Evolutionary conservation across 2,329 filamentous ascomycete species (phyloP), one percentile per base, ranked within the genome.

Genomic region (Blumeria graminis): DNA sequence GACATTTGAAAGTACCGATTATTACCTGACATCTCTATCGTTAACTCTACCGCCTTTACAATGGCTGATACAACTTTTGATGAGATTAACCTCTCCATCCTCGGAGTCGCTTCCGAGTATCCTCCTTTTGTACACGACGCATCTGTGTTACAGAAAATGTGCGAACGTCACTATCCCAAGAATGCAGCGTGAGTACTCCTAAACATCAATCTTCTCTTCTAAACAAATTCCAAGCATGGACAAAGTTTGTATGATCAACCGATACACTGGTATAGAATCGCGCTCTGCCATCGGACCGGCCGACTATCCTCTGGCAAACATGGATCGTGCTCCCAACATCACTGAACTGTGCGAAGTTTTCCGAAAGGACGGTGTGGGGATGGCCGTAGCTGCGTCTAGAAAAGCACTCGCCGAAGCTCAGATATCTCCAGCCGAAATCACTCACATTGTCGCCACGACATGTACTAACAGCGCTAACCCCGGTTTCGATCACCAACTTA

Each of bases 391-490:
- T 9, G 78, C 78, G 1, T 70, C 75, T 22, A 69, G 70, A 32
- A 76, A 77, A 64, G 78, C 77, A 5, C 69, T 80, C 9, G 67
- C 69, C 7, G 77, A 80, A 64, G 75, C 77, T 5, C 69, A 70
- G 14, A 65, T 80, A 45, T 70, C 73, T 45, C 64, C 72, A 0
- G 63, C 64, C 3, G 69, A 78, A 55, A 78, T 84, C 59, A 84
- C 80, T 3, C 81, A 84, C 62, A 71, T 82, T 43, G 78, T 84
- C 8, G 76, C 78, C 28, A 81, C 79, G 0, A 83, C 80, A 5
- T 84, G 81, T 64, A 84, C 80, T 8, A 77, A 84, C 64, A 81
- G 78, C 60, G 78, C 79, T 14, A 84, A 83, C 64, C 80, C 80
- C 0, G 80, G 80, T 1, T 84, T 78, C 63, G 81, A 84, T 61